Evolutionary conservation across 257 asterid genomes (phyloP).

Genomic region (Plantago major): DNA sequence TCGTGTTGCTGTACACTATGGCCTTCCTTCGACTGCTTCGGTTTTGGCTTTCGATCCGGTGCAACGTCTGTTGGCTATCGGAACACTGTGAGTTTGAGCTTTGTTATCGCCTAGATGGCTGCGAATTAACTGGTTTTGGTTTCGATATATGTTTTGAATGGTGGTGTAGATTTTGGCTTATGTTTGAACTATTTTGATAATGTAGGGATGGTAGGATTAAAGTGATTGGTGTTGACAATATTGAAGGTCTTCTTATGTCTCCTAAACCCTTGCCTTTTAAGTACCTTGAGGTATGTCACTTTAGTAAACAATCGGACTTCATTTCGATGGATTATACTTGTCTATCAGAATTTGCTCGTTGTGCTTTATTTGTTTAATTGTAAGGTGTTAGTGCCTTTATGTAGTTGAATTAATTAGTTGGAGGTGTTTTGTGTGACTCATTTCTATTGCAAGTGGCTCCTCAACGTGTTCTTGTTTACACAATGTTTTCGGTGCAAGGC

Average conservation of each 20-base stretch:
- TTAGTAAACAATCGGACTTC: conserved; percentile 7
- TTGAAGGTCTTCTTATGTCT: conserved; percentile 82
- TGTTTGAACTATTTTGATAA: conserved; percentile 18
- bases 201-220: conserved; percentile 95
- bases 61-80: conserved; percentile 84
- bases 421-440: neutral
- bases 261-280: conserved; percentile 76
- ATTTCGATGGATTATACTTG: neutral
- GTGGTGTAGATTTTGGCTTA: neutral
- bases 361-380: neutral
- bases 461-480: too few relatives aligned
- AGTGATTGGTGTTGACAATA: conserved; percentile 77
- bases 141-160: neutral
- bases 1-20: conserved; percentile 69
- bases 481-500: too few relatives aligned
- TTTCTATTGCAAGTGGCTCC: too few relatives aligned
- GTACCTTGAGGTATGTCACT: conserved; percentile 72
- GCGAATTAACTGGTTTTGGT: neutral
- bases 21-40: conserved; percentile 91
- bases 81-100: conserved; percentile 69
- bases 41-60: conserved; percentile 74
- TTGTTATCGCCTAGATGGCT: neutral
- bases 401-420: neutral
- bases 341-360: too few relatives aligned
- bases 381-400: neutral